A percentile compares a stretch with the other conserved stretches of the same genome.
Conservation (phyloP, 805 yeast species). For the Isabelozyma gotoi region DNA sequence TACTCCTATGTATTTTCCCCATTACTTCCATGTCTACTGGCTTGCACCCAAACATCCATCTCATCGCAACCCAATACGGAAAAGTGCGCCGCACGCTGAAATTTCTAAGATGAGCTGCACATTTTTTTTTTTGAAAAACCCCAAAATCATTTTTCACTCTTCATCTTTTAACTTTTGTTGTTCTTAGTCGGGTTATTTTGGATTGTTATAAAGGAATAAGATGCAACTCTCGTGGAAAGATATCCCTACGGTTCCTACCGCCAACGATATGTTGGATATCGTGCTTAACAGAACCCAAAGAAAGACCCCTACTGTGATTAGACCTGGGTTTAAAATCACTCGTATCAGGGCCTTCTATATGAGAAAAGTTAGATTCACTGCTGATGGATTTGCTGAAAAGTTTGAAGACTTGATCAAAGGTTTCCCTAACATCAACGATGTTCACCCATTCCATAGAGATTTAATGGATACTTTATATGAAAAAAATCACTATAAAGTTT, state of each 20-base stretch:
- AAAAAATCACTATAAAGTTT: constrained; percentile 96
- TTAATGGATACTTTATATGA: constrained; percentile 97
- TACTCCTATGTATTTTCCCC: too few relatives aligned
- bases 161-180: neutral
- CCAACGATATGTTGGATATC: constrained; percentile 93
- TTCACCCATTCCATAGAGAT: constrained; percentile 98
- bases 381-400: constrained; percentile 94
- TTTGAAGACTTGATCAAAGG: constrained; percentile 81
- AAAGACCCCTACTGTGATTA: constrained; percentile 97
- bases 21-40: too few relatives aligned
- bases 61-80: constrained; percentile 1
- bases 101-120: neutral
- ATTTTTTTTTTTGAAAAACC: neutral
- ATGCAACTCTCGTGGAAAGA: constrained; percentile 99
- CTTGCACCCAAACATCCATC: constrained; percentile 1
- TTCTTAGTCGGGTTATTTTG: neutral
- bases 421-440: constrained; percentile 95
- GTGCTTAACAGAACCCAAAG: constrained; percentile 97
- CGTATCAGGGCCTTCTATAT: constrained; percentile 96
- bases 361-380: constrained; percentile 96
- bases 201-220: too few relatives aligned
- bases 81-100: constrained; percentile 2
- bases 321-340: constrained; percentile 94
- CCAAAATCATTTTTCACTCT: neutral
- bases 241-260: constrained; percentile 89